These are phyloP conservation scores for Thymus mandschuricus DNA, from an alignment of 257 asterid genomes.

Conservation along the genomic window DNA sequence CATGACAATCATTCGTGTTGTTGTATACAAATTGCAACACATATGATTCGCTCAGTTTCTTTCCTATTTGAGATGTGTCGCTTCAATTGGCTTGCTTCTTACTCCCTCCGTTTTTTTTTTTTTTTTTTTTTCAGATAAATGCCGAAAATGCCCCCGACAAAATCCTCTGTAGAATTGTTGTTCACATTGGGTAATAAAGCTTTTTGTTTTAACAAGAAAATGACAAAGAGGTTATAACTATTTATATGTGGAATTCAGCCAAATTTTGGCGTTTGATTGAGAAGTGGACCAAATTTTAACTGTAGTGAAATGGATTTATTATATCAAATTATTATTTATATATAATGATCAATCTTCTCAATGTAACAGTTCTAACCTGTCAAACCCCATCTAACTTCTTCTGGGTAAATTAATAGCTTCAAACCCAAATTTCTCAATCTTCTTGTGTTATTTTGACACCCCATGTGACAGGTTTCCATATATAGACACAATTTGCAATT, in stretches of 20 bases:
- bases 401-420: conserved; percentile 12
- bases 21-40: too few relatives aligned
- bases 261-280: conserved; percentile 24
- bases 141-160: conserved; percentile 43
- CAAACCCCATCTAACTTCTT: conserved; percentile 15
- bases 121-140: background rate
- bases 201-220: conserved; percentile 41
- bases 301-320: conserved; percentile 23
- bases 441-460: background rate
- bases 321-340: conserved; percentile 10
- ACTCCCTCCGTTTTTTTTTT: too few relatives aligned
- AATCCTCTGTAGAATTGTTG: conserved; percentile 31
- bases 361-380: conserved; percentile 28
- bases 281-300: conserved; percentile 21
- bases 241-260: conserved; percentile 20
- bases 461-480: background rate
- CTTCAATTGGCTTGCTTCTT: too few relatives aligned
- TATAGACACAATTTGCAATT: background rate
- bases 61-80: too few relatives aligned
- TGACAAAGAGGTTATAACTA: conserved; percentile 39
- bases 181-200: conserved; percentile 18
- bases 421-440: background rate
- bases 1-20: too few relatives aligned
- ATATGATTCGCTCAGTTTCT: too few relatives aligned
- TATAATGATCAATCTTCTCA: conserved; percentile 41